These are phyloP conservation scores for Rosellinia necatrix DNA, from an alignment of 2,329 filamentous ascomycete species.

Conservation along the genomic window DNA sequence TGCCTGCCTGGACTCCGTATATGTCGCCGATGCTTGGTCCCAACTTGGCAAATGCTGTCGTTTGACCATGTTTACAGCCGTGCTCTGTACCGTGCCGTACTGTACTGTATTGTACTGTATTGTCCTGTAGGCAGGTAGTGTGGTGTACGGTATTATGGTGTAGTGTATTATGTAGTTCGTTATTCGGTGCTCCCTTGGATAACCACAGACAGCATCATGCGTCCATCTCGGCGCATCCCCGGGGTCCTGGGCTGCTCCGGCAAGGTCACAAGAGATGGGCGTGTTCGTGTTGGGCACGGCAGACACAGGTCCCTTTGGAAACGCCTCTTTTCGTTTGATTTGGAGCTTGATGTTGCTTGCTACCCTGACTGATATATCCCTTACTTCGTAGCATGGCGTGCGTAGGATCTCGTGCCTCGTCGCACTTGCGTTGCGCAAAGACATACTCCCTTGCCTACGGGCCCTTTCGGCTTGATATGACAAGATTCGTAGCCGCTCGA, in stretches of 20 bases:
- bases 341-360: background rate
- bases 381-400: no score
- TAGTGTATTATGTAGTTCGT: background rate
- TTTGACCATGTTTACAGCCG: background rate
- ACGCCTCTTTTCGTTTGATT: background rate
- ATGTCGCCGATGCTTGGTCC: background rate
- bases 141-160: no score
- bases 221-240: no score
- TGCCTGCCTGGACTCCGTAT: background rate
- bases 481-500: no score
- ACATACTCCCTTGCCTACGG: background rate
- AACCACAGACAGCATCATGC: no score
- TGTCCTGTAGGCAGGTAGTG: no score
- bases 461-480: no score
- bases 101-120: background rate
- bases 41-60: background rate
- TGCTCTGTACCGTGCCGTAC: no score
- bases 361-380: background rate
- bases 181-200: no score
- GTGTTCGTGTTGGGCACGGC: no score
- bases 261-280: constrained; percentile 17
- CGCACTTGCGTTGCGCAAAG: no score
- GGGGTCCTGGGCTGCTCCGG: constrained; percentile 13
- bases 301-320: background rate
- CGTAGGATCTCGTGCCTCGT: no score